phyloP scores from a whole-genome alignment of 164 flowering plant genomes.

The Nymphaea thermarum region DNA sequence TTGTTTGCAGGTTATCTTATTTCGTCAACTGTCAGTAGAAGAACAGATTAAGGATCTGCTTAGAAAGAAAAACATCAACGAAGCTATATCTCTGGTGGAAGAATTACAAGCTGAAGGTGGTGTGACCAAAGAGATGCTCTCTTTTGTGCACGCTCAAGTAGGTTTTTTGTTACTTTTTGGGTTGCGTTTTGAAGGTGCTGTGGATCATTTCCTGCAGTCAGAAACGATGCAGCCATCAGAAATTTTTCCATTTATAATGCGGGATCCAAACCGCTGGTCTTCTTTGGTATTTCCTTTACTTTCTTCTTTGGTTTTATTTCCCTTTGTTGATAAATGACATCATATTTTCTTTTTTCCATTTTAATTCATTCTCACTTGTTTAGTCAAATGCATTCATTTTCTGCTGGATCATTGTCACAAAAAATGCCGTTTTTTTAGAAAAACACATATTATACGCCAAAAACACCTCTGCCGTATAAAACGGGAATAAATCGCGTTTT shows the following conservation, averaged over 20 bases:
- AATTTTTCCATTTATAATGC: conserved; percentile 92
- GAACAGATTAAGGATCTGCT: conserved; percentile 87
- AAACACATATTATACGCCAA: no score
- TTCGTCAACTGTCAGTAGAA: conserved; percentile 54
- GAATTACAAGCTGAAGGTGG: conserved; percentile 87
- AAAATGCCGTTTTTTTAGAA: no score
- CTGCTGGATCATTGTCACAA: no score
- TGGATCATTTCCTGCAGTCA: conserved; percentile 79
- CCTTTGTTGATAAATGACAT: background rate
- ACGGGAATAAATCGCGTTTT: no score
- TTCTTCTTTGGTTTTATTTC: background rate
- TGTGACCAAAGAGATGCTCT: conserved; percentile 75
- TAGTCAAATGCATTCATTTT: no score
- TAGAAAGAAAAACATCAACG: conserved; percentile 74
- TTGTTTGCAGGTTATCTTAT: conserved; percentile 55
- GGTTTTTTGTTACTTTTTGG: conserved; percentile 91
- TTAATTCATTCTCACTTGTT: no score
- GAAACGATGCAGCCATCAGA: conserved; percentile 96
- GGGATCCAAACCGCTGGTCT: conserved; percentile 97
- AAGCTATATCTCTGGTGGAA: conserved; percentile 71
- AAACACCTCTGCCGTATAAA: no score
- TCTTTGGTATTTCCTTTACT: conserved; percentile 45
- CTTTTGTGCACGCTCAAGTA: conserved; percentile 96
- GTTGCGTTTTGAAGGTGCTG: conserved; percentile 93
- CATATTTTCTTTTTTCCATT: no score